Percentiles rank a stretch among this genome's conserved stretches.
Evolutionary conservation across 2,329 filamentous ascomycete genomes (phyloP).

Genomic region (Blastomyces parvus): DNA sequence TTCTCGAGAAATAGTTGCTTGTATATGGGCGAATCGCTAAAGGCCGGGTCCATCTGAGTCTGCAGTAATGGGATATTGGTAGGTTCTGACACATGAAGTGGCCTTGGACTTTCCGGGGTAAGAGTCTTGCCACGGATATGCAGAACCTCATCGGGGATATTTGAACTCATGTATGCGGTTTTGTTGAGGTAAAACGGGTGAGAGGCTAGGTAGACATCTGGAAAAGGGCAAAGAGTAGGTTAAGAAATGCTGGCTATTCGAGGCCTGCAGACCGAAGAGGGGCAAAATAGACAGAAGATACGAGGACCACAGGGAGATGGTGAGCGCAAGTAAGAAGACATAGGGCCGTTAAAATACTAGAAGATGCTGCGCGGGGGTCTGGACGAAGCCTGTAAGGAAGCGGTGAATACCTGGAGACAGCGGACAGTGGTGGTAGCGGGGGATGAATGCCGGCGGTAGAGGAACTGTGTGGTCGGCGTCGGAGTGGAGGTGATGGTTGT

Average conservation of each 20-base stretch:
- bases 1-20: constrained; percentile 32
- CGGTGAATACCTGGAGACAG: neutral
- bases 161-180: constrained; percentile 45
- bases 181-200: neutral
- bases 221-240: neutral
- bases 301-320: neutral
- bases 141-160: constrained; percentile 40
- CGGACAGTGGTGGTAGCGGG: neutral
- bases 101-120: constrained; percentile 62
- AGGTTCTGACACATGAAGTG: constrained; percentile 57
- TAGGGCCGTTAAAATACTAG: constrained; percentile 14
- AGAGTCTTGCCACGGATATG: constrained; percentile 56
- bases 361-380: no score
- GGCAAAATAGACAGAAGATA: neutral
- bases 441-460: neutral
- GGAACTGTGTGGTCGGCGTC: neutral
- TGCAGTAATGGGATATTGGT: constrained; percentile 60
- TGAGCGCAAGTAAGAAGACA: constrained; percentile 3
- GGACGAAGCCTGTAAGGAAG: neutral
- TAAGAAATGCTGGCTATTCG: constrained; percentile 3
- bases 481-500: neutral
- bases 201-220: neutral
- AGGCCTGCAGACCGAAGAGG: constrained; percentile 2
- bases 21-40: constrained; percentile 57
- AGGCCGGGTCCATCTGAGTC: constrained; percentile 62